Conservation (phyloP, 2,329 filamentous ascomycete genomes). For the Ophiocordyceps unilateralis region DNA sequence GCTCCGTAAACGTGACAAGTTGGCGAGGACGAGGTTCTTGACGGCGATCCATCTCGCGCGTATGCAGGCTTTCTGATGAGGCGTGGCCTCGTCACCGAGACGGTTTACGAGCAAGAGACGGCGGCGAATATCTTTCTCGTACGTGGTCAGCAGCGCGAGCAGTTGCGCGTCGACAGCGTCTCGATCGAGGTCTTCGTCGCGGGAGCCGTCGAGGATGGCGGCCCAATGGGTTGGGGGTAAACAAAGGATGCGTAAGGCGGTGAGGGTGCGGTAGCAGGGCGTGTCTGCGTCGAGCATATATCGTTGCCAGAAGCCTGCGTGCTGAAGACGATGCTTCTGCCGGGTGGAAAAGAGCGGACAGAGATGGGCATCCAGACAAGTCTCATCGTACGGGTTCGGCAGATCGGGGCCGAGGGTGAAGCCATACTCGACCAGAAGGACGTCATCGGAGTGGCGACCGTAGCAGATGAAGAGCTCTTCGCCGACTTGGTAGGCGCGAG, state of each 20-base stretch:
- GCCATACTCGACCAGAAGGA: slow-evolving; percentile 50
- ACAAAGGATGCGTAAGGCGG: slow-evolving; percentile 26
- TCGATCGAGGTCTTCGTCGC: slow-evolving; percentile 29
- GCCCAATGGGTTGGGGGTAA: slow-evolving; percentile 22
- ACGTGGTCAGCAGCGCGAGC: slow-evolving; percentile 18
- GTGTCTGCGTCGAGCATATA: slow-evolving; percentile 32
- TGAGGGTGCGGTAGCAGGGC: slow-evolving; percentile 38
- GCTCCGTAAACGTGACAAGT: slow-evolving; percentile 1
- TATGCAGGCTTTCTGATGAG: neutral
- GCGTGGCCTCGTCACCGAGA: slow-evolving; percentile 6
- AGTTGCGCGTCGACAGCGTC: slow-evolving; percentile 18
- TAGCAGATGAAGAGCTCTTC: slow-evolving; percentile 55
- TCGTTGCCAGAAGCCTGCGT: slow-evolving; percentile 28
- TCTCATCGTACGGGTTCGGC: slow-evolving; percentile 33
- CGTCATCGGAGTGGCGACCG: slow-evolving; percentile 52
- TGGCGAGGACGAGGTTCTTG: slow-evolving; percentile 7
- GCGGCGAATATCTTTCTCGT: slow-evolving; percentile 14
- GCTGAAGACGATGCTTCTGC: slow-evolving; percentile 23
- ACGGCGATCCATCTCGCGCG: slow-evolving; percentile 11
- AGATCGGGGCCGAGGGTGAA: slow-evolving; percentile 22
- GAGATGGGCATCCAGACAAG: slow-evolving; percentile 28
- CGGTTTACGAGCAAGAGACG: slow-evolving; percentile 12
- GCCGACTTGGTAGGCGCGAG: slow-evolving; percentile 30
- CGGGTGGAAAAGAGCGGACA: slow-evolving; percentile 17
- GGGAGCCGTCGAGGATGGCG: slow-evolving; percentile 24